Evolutionary conservation across 1,284 basidiomycete genomes (phyloP), one percentile per base, ranked within the genome.

Genomic region (Puccinia triticina): DNA sequence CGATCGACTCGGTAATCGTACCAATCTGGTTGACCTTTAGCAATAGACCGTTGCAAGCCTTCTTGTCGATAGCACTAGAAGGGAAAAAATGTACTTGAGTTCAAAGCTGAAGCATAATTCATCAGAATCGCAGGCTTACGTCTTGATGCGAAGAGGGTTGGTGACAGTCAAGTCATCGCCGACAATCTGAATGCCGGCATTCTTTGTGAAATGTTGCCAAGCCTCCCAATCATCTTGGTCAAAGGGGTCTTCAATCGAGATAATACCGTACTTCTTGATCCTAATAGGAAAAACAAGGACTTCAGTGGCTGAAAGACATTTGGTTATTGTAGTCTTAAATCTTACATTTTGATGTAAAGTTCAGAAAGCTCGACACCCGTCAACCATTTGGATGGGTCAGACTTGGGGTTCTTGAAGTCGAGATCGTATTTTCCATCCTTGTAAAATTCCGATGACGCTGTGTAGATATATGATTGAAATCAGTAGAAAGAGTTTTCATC

Each of bases 161-260:
- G 97, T 99, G 86, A 99, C 97, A 16, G 96, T 98, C 89, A 99
- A 89, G 88, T 99, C 96, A 87, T 99, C 96, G 87, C 96, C 96
- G 86, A 98, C 96, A 86, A 82, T 86, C 84, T 88, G 95, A 87
- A 94, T 92, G 37, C 90, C 90, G 86, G 91, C 90, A 84, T 91
- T 88, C 86, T 89, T 88, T 86, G 93, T 96, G 89, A 98, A 94
- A 90, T 96, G 92, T 67, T 92, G 90, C 97, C 97, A 99, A 67
- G 95, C 94, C 88, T 95, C 95, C 93, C 95, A 98, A 90, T 98
- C 96, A 88, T 99, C 97, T 90, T 99, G 96, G 89, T 99, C 96
- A 89, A 99, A 99, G 88, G 96, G 96, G 89, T 99, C 96, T 90
- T 99, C 96, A 87, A 99, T 93, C 80, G 95, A 98, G 85, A 95